Conservation (phyloP, 768 basidiomycete species). For the Podaxis sp. region DNA sequence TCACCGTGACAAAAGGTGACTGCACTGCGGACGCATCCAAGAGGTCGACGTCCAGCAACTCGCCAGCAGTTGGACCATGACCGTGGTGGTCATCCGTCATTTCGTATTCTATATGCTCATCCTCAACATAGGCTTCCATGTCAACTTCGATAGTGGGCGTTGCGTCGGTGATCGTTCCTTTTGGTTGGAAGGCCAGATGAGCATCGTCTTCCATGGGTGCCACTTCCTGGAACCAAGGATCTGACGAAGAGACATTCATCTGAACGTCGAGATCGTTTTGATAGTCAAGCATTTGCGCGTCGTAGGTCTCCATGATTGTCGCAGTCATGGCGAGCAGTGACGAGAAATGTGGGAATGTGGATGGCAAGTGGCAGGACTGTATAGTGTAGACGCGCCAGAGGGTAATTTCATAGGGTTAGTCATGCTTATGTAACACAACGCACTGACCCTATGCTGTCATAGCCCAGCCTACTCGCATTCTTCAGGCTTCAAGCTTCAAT, state of each 20-base stretch:
- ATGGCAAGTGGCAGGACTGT: not conserved
- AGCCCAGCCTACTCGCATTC: not conserved
- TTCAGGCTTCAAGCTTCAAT: not conserved
- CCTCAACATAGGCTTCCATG: conserved; percentile 21
- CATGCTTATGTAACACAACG: conserved; percentile 13
- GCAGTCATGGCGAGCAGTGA: conserved; percentile 14
- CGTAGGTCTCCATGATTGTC: conserved; percentile 15
- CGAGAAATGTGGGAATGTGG: conserved; percentile 14
- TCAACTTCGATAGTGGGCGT: conserved; percentile 18
- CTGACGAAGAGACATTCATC: conserved; percentile 20
- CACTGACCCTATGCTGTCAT: conserved; percentile 15
- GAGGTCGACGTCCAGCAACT: conserved; percentile 20
- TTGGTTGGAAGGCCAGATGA: conserved; percentile 7
- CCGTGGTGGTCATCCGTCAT: conserved; percentile 19
- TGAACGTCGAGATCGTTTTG: conserved; percentile 18
- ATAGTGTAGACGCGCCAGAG: not conserved
- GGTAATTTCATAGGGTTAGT: conserved; percentile 1
- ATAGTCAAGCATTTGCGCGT: conserved; percentile 21
- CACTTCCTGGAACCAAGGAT: conserved; percentile 20
- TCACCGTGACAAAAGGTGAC: conserved; percentile 6
- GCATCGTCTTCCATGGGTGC: conserved; percentile 20
- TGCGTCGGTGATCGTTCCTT: conserved; percentile 2
- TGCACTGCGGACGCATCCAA: conserved; percentile 13
- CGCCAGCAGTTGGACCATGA: conserved; percentile 9
- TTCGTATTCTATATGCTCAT: conserved; percentile 19